These are phyloP conservation scores for Colletotrichum tropicale DNA, from an alignment of 2,329 filamentous ascomycete genomes.

Conservation along the genomic window DNA sequence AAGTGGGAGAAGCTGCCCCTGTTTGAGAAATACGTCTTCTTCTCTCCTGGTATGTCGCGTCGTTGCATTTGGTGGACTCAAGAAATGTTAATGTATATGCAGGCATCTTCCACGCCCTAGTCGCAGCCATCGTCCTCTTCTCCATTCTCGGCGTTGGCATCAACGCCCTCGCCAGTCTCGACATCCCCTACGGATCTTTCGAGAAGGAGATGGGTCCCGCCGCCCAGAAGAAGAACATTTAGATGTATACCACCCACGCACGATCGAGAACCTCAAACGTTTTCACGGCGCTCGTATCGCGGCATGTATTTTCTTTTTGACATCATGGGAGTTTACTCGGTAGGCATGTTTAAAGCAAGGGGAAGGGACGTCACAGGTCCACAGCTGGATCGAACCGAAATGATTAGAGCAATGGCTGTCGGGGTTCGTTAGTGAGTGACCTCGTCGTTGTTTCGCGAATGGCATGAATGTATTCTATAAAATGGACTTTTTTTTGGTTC, in stretches of 20 bases:
- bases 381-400: neutral
- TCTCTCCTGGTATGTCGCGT: constrained; percentile 75
- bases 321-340: constrained; percentile 19
- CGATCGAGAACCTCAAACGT: neutral
- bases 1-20: constrained; percentile 55
- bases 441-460: constrained; percentile 5
- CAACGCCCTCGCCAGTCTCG: constrained; percentile 75
- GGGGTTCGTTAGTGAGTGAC: neutral
- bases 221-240: constrained; percentile 91
- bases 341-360: constrained; percentile 4
- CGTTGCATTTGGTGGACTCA: neutral
- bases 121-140: constrained; percentile 73
- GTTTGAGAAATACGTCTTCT: constrained; percentile 94
- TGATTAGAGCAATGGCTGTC: neutral
- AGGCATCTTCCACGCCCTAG: constrained; percentile 90
- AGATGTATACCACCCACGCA: constrained; percentile 43
- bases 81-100: constrained; percentile 8
- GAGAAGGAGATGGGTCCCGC: constrained; percentile 94
- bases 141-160: constrained; percentile 81
- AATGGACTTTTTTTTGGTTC: constrained; percentile 4
- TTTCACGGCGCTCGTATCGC: neutral
- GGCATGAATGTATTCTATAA: constrained; percentile 17
- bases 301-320: constrained; percentile 8
- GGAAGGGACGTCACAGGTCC: neutral
- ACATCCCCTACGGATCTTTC: constrained; percentile 93